A percentile compares a stretch with the other conserved stretches of the same genome.
Evolutionary conservation across 2,329 filamentous ascomycete genomes (phyloP).

Genomic region (Claviceps sp.): DNA sequence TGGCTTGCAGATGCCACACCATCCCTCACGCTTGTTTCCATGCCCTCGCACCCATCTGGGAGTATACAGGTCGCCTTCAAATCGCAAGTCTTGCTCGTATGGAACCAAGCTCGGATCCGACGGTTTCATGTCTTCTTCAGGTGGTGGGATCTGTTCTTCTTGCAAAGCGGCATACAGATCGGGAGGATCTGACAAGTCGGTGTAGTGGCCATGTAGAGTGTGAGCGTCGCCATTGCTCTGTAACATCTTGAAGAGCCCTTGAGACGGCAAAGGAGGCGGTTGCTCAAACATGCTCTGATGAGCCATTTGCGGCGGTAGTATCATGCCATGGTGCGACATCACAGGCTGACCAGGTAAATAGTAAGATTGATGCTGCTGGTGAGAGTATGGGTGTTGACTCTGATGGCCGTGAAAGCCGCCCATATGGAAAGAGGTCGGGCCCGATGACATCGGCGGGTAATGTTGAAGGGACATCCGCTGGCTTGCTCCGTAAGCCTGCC

Average conservation of each 20-base stretch:
- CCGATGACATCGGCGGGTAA: slow-evolving; percentile 19
- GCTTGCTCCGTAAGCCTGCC: slow-evolving; percentile 44
- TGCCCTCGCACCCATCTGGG: slow-evolving; percentile 74
- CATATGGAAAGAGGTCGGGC: slow-evolving; percentile 31
- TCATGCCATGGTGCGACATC: slow-evolving; percentile 44
- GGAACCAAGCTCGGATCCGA: slow-evolving; percentile 61
- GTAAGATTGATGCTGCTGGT: slow-evolving; percentile 34
- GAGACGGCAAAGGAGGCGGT: slow-evolving; percentile 51
- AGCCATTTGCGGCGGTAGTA: slow-evolving; percentile 34
- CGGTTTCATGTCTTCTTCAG: slow-evolving; percentile 71
- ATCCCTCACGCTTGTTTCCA: slow-evolving; percentile 77
- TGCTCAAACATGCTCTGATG: slow-evolving; percentile 43
- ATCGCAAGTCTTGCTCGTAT: slow-evolving; percentile 67
- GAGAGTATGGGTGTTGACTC: background rate
- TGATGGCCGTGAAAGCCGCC: slow-evolving; percentile 34
- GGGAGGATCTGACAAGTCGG: slow-evolving; percentile 60
- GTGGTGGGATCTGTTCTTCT: slow-evolving; percentile 60
- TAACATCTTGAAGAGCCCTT: slow-evolving; percentile 59
- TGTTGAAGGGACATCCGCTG: slow-evolving; percentile 38
- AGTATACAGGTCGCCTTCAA: slow-evolving; percentile 71
- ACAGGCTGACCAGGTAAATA: slow-evolving; percentile 37
- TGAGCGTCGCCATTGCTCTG: slow-evolving; percentile 63
- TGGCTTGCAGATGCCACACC: slow-evolving; percentile 80
- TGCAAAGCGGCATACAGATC: slow-evolving; percentile 64
- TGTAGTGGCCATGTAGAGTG: slow-evolving; percentile 53